phyloP scores from a whole-genome alignment of 768 basidiomycete genomes.

The Amanita inopinata region DNA sequence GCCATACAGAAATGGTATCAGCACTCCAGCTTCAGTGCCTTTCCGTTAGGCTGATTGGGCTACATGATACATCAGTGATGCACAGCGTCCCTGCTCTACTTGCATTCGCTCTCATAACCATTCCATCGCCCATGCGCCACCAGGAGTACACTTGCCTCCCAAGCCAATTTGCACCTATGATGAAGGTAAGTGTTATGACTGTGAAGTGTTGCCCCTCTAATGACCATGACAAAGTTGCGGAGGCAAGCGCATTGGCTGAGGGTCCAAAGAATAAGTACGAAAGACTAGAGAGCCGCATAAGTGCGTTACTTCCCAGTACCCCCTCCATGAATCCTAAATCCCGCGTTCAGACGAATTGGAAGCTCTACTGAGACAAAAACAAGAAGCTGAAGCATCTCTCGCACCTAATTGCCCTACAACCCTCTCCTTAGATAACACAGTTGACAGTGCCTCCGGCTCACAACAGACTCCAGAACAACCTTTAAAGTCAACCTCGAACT shows the following conservation, averaged over 20 bases:
- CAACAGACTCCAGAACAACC: neutral
- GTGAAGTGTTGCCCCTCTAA: neutral
- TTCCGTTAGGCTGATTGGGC: conserved; percentile 1
- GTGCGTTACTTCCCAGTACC: conserved; percentile 26
- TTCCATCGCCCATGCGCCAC: conserved; percentile 49
- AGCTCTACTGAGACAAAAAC: conserved; percentile 48
- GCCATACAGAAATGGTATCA: conserved; percentile 50
- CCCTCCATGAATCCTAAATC: neutral
- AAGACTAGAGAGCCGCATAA: conserved; percentile 56
- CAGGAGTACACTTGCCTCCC: conserved; percentile 42
- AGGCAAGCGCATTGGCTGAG: conserved; percentile 30
- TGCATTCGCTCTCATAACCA: conserved; percentile 70
- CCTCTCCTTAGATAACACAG: neutral
- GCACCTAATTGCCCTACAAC: neutral
- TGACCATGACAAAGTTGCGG: conserved; percentile 28
- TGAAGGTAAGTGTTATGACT: conserved; percentile 37
- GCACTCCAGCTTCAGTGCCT: neutral
- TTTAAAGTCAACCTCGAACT: too few species aligned
- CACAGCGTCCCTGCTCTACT: conserved; percentile 68
- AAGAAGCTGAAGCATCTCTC: neutral
- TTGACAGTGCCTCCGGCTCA: neutral
- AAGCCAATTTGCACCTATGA: conserved; percentile 71
- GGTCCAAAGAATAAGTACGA: conserved; percentile 54
- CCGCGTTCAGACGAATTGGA: conserved; percentile 56
- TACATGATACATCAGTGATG: conserved; percentile 39